These are phyloP conservation scores for Oryza nivara DNA, from an alignment of 176 grass and related monocot genomes.

Conservation along the genomic window DNA sequence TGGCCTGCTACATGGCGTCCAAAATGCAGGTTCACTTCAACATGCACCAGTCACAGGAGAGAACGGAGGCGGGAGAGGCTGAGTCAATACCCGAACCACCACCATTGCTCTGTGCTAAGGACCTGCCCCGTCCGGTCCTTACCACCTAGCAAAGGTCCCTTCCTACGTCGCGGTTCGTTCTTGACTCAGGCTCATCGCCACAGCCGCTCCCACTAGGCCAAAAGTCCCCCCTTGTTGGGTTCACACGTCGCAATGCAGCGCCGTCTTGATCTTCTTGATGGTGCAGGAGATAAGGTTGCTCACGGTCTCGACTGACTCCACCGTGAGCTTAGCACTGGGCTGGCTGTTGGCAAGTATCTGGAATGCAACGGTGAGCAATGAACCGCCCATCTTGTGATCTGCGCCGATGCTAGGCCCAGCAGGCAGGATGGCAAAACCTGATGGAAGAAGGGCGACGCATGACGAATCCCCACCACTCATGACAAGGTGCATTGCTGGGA, in stretches of 20 bases:
- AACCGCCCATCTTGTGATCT: conserved; percentile 49
- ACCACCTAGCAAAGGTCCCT: conserved; percentile 80
- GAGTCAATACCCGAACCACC: conserved; percentile 99
- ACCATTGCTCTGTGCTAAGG: conserved; percentile 84
- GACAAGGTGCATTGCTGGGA: conserved; percentile 82
- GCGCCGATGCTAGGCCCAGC: conserved; percentile 20
- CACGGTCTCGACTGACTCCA: conserved; percentile 79
- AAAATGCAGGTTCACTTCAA: conserved; percentile 20
- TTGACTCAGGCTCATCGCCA: conserved; percentile 69
- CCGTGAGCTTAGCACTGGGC: conserved; percentile 72
- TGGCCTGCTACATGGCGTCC: conserved; percentile 27
- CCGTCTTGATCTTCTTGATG: conserved; percentile 77
- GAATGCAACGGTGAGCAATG: conserved; percentile 92
- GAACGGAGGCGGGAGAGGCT: conserved; percentile 32
- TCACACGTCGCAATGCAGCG: conserved; percentile 60
- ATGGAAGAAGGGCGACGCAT: conserved; percentile 69
- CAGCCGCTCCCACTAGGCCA: neutral
- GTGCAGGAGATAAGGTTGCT: conserved; percentile 84
- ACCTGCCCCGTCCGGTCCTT: conserved; percentile 44
- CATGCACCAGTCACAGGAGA: neutral
- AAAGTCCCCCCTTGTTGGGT: neutral
- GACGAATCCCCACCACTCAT: conserved; percentile 80
- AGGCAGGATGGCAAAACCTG: conserved; percentile 80
- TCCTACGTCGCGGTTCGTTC: conserved; percentile 78
- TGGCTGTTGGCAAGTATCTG: conserved; percentile 96